Base-by-base conservation (phyloP, 768 basidiomycete genomes). In the Mycena vulgaris region DNA sequence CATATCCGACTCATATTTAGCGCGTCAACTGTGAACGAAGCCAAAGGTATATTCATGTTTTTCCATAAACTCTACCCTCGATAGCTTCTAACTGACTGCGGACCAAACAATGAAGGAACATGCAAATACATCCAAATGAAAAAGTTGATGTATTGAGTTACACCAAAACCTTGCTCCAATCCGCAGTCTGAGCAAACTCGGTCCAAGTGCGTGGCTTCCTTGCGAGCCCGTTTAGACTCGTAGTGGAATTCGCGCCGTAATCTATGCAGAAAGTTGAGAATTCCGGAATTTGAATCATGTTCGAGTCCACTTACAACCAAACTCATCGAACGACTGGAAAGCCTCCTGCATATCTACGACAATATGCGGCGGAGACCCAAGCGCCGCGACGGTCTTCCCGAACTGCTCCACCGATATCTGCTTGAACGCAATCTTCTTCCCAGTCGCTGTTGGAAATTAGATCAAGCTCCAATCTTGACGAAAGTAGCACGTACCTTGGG, bases 161-260 rank as follows among this genome's bases (percentile, higher is more conserved):
- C 10, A 10, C 63, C 39, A 53, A 27, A 4, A 30, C 40, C 27
- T 64, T 55, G 42, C 63, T 66, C 69, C 63, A 70, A 55, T 70
- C 69, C 21, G 58, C 27, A 5, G 2, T 27, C 47, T 56, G 37
- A 2, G 28, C 58, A 11, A 42, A 70, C 25, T 65, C 55, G 11
- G 35, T 31, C 55, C 55, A 70, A 1, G 57, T 64, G 19, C 23
- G 48, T 28, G 27, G 19, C 13, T n/a, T 37, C 19, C 45, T 21
- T 5, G 7, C 53, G n/a, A n/a, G n/a, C n/a, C 37, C 60, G 7
- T 63, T 45, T 1, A 52, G 23, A n/a, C 17, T 48, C 10, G 42
- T 19, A 21, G 21, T n/a, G 28, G 17, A 27, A 11, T 28, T 21
- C 23, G 28, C 33, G 30, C 13, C n/a, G 39, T 16, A 61, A 61